Evolutionary conservation across 495 filamentous ascomycete genomes (phyloP).

Genomic region (Aspergillus taichungensis): DNA sequence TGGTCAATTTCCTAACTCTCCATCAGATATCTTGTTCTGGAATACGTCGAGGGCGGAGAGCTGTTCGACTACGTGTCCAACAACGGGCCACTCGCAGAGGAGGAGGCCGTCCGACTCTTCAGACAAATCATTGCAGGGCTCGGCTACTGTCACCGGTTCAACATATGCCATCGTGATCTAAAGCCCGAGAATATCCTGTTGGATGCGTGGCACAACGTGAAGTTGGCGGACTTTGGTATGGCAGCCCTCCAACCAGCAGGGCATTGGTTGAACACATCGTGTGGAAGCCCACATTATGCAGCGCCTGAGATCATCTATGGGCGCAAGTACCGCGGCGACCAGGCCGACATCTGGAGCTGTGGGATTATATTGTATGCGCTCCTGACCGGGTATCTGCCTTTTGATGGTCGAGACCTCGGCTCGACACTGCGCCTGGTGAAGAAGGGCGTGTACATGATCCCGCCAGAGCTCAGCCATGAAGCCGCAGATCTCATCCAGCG

Average conservation of each 20-base stretch:
- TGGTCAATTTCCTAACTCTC: neutral
- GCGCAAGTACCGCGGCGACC: conserved; percentile 66
- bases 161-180: conserved; percentile 91
- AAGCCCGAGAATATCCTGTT: conserved; percentile 97
- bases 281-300: conserved; percentile 93
- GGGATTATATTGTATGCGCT: conserved; percentile 84
- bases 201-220: conserved; percentile 60
- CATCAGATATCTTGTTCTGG: conserved; percentile 85
- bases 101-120: conserved; percentile 75
- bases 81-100: conserved; percentile 59
- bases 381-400: conserved; percentile 71
- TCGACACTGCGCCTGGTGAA: conserved; percentile 57
- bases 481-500: conserved; percentile 68
- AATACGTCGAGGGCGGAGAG: conserved; percentile 87
- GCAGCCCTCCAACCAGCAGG: conserved; percentile 78
- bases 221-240: conserved; percentile 97
- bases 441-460: conserved; percentile 64
- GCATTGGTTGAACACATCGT: conserved; percentile 73
- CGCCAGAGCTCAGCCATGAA: conserved; percentile 54
- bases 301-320: conserved; percentile 80
- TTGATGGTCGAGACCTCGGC: conserved; percentile 55
- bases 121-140: conserved; percentile 90
- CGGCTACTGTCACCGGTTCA: conserved; percentile 83
- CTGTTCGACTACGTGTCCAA: conserved; percentile 73
- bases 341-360: conserved; percentile 89